phyloP scores from a whole-genome alignment of 2,329 filamentous ascomycete genomes.

The Pyrenophora teres region DNA sequence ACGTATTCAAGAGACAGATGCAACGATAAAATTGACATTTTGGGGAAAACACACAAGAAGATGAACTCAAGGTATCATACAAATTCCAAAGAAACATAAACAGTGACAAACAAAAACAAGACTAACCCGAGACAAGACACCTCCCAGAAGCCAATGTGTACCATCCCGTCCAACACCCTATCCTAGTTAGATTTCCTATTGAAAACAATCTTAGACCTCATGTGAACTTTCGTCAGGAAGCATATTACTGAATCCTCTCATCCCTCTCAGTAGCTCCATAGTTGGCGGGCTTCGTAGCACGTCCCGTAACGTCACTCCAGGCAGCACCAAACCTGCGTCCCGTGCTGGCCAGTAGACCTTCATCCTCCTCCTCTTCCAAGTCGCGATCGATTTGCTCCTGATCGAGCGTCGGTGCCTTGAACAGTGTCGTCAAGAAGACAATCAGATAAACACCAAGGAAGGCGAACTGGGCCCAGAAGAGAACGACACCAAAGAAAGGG shows the following conservation, averaged over 20 bases:
- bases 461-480: conserved; percentile 95
- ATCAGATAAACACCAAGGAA: conserved; percentile 85
- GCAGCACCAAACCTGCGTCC: conserved; percentile 80
- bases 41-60: too few species aligned
- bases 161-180: background rate
- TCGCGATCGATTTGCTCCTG: conserved; percentile 83
- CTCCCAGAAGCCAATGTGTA: background rate
- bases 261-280: conserved; percentile 37
- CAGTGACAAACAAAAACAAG: background rate
- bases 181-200: background rate
- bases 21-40: too few species aligned
- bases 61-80: background rate
- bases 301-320: conserved; percentile 83
- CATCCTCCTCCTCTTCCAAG: conserved; percentile 89
- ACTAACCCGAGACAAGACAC: background rate
- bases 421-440: conserved; percentile 76
- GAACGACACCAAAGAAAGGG: conserved; percentile 89
- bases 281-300: conserved; percentile 41
- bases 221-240: too few species aligned
- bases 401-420: conserved; percentile 79
- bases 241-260: background rate
- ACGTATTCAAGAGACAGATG: too few species aligned
- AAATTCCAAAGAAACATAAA: background rate
- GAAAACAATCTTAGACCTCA: background rate
- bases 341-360: conserved; percentile 84